These are phyloP conservation scores for Colletotrichum cuscutae DNA, from an alignment of 2,329 filamentous ascomycete species.

Conservation along the genomic window DNA sequence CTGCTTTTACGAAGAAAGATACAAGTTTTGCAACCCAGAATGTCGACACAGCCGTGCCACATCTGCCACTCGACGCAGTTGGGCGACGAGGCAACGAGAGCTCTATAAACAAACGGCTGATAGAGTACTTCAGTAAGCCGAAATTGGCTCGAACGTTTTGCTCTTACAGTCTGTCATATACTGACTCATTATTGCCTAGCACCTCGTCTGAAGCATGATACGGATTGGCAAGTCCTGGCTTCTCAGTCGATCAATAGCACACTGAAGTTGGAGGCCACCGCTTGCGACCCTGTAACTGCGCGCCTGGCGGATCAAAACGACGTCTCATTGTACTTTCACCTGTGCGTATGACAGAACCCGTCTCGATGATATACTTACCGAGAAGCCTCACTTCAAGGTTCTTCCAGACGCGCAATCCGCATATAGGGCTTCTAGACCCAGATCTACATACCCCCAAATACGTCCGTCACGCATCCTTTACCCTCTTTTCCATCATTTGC, in stretches of 20 bases:
- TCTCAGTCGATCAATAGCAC: slow-evolving; percentile 35
- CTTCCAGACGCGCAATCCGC: slow-evolving; percentile 39
- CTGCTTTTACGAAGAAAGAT: background rate
- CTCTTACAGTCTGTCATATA: no score
- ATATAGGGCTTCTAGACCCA: slow-evolving; percentile 39
- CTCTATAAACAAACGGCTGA: background rate
- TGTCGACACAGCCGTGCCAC: no score
- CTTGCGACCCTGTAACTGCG: slow-evolving; percentile 38
- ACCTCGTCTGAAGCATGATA: slow-evolving; percentile 3
- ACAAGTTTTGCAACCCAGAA: no score
- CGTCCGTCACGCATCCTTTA: slow-evolving; percentile 39
- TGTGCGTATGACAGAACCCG: background rate
- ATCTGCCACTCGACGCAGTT: no score
- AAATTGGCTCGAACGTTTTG: no score
- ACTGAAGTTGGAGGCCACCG: slow-evolving; percentile 38
- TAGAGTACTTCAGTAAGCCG: slow-evolving; percentile 35
- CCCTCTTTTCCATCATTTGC: slow-evolving; percentile 40
- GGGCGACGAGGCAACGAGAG: background rate
- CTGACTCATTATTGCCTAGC: background rate
- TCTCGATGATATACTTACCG: no score
- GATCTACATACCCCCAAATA: slow-evolving; percentile 39
- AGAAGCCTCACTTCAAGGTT: slow-evolving; percentile 31
- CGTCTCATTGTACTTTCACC: slow-evolving; percentile 17
- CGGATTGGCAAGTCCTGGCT: slow-evolving; percentile 39
- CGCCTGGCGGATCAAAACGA: slow-evolving; percentile 38